Evolutionary conservation across 805 yeast species (phyloP).

Genomic region (Peterozyma toletana): DNA sequence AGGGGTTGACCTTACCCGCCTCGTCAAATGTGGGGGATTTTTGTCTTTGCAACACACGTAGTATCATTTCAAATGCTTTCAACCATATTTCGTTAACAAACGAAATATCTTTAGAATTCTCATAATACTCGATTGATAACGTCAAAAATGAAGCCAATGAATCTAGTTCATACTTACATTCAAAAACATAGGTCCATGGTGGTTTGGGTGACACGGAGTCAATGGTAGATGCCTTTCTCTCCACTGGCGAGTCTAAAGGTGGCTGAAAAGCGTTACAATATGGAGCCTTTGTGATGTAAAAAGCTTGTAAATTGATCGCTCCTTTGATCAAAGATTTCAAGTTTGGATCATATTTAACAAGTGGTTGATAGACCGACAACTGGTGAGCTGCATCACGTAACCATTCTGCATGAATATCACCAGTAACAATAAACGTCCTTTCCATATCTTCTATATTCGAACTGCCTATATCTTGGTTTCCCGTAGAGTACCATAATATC

Average conservation of each 20-base stretch:
- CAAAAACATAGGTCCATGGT: conserved; percentile 68
- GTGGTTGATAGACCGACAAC: conserved; percentile 63
- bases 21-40: conserved; percentile 52
- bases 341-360: conserved; percentile 41
- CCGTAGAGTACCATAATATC: conserved; percentile 54
- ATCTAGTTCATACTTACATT: conserved; percentile 86
- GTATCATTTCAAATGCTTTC: conserved; percentile 43
- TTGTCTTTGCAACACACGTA: conserved; percentile 52
- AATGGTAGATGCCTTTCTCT: conserved; percentile 40
- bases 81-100: conserved; percentile 49
- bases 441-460: conserved; percentile 23
- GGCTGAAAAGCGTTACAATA: conserved; percentile 93
- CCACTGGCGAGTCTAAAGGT: conserved; percentile 47
- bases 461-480: conserved; percentile 10
- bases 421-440: conserved; percentile 77
- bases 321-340: conserved; percentile 57
- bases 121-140: conserved; percentile 62
- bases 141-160: conserved; percentile 79
- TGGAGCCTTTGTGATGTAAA: conserved; percentile 54
- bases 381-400: conserved; percentile 82
- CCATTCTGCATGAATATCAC: conserved; percentile 95
- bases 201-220: conserved; percentile 69
- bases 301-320: conserved; percentile 75
- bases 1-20: conserved; percentile 38
- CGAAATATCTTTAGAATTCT: conserved; percentile 35